Conservation (phyloP, 208 protist genomes). For the Acanthamoeba lenticulata region DNA sequence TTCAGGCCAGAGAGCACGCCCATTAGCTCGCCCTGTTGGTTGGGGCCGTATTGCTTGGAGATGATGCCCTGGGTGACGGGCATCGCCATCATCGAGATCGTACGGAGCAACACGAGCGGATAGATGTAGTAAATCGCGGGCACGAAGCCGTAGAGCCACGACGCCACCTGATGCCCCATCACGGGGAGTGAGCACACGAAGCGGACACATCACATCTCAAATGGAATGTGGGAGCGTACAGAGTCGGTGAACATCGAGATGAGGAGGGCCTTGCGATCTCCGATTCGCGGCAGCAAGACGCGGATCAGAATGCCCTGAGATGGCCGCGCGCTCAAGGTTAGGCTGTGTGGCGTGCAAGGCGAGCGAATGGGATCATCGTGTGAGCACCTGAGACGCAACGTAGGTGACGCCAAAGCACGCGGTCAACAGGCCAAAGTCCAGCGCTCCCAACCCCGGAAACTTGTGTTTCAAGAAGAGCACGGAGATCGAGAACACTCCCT, state of each 20-base stretch:
- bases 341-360: too few relatives aligned
- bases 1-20: constrained; percentile 18
- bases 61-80: neutral
- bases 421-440: neutral
- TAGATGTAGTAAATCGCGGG: neutral
- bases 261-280: neutral
- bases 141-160: neutral
- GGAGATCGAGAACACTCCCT: neutral
- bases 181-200: neutral
- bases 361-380: neutral
- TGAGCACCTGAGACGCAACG: neutral
- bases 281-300: neutral
- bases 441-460: neutral
- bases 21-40: constrained; percentile 14
- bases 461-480: constrained; percentile 17
- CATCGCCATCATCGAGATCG: neutral
- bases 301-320: neutral
- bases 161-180: neutral
- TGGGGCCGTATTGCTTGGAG: neutral
- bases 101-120: constrained; percentile 12
- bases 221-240: neutral
- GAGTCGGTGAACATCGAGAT: neutral
- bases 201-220: neutral
- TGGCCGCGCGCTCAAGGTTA: neutral
- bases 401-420: constrained; percentile 22